A percentile compares a stretch with the other conserved stretches of the same genome.
Evolutionary conservation across 768 basidiomycete genomes (phyloP).

Genomic region (Calvatia gigantea): DNA sequence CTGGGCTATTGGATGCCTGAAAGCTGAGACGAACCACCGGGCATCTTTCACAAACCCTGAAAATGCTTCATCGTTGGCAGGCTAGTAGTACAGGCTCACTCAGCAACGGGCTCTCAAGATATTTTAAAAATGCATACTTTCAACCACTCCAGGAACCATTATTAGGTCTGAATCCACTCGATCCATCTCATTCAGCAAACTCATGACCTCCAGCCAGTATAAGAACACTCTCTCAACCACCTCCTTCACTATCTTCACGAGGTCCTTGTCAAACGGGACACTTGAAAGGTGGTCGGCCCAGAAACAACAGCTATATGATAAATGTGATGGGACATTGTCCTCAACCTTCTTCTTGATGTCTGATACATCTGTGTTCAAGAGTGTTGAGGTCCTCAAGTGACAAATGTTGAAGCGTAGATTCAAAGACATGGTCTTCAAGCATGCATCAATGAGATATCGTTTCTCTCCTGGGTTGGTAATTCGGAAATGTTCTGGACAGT

Average conservation of each 20-base stretch:
- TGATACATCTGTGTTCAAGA: slow-evolving; percentile 22
- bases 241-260: slow-evolving; percentile 15
- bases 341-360: slow-evolving; percentile 19
- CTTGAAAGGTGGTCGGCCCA: slow-evolving; percentile 26
- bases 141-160: slow-evolving; percentile 9
- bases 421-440: slow-evolving; percentile 24
- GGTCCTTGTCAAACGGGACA: neutral
- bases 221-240: slow-evolving; percentile 23
- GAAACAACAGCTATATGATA: slow-evolving; percentile 28
- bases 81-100: neutral
- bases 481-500: slow-evolving; percentile 15
- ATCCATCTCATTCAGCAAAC: slow-evolving; percentile 19
- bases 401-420: slow-evolving; percentile 33
- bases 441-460: slow-evolving; percentile 17
- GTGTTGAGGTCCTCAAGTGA: slow-evolving; percentile 25
- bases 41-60: slow-evolving; percentile 17
- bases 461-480: slow-evolving; percentile 18
- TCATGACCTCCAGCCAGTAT: slow-evolving; percentile 31
- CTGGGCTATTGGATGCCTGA: slow-evolving; percentile 15
- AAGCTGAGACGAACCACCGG: slow-evolving; percentile 17
- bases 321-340: slow-evolving; percentile 19
- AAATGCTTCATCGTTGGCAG: slow-evolving; percentile 13
- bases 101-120: neutral
- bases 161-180: neutral
- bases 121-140: slow-evolving; percentile 12